Evolutionary conservation across 331 rosid species (phyloP).

Genomic region (Rosa hybrid): DNA sequence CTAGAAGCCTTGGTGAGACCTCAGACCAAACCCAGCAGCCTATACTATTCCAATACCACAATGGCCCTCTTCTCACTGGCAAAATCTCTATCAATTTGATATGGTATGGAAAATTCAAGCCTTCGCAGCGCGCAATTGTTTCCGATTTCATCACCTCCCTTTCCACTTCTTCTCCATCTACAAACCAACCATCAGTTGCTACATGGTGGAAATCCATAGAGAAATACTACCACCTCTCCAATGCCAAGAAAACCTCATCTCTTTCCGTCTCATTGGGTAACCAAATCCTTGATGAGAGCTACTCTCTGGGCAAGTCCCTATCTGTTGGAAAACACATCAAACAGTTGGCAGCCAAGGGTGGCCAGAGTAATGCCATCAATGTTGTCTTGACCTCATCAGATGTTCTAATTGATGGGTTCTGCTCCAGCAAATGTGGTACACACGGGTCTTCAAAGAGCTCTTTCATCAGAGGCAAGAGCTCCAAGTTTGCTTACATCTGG

Average conservation of each 20-base stretch:
- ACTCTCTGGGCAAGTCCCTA: conserved; percentile 61
- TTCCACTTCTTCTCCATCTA: conserved; percentile 35
- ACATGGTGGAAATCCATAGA: conserved; percentile 70
- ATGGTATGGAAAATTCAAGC: conserved; percentile 73
- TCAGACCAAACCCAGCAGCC: background rate
- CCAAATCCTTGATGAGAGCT: conserved; percentile 51
- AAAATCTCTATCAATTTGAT: conserved; percentile 60
- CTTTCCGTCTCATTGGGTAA: conserved; percentile 42
- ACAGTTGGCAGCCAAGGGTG: conserved; percentile 64
- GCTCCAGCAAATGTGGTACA: conserved; percentile 69
- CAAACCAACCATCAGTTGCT: conserved; percentile 54
- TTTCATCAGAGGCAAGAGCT: conserved; percentile 17
- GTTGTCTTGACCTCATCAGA: conserved; percentile 71
- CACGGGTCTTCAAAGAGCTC: conserved; percentile 47
- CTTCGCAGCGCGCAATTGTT: conserved; percentile 58
- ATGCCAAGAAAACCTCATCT: conserved; percentile 30
- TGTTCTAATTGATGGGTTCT: conserved; percentile 65
- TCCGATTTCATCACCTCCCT: conserved; percentile 66
- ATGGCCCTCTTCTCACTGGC: conserved; percentile 61
- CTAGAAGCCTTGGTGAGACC: conserved; percentile 9
- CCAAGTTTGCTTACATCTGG: conserved; percentile 45
- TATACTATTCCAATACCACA: conserved; percentile 44
- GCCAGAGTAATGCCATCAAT: conserved; percentile 44
- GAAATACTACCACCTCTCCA: conserved; percentile 51
- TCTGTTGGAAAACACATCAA: conserved; percentile 40